Evolutionary conservation across 2,329 filamentous ascomycete species (phyloP), one percentile per base, ranked within the genome.

Genomic region (Claviceps sp.): DNA sequence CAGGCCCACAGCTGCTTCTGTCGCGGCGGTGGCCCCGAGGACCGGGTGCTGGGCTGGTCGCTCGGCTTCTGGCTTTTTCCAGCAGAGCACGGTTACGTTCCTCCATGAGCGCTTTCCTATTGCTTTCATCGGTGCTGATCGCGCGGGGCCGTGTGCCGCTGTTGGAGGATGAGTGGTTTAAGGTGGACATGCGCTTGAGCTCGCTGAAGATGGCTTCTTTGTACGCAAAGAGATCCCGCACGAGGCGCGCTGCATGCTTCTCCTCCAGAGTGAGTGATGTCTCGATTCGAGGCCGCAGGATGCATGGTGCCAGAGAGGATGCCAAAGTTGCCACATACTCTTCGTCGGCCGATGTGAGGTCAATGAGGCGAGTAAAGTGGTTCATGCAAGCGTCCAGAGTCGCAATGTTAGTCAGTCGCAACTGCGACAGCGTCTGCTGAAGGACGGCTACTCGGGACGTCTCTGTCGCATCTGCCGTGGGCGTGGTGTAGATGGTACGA

Each of bases 361-460:
- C 93, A 64, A 98, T 94, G 55, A 98, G 75, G 55, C 93, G 87
- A 41, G 91, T 96, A 67, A 98, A 97, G 70, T 98, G 93, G 58
- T 95, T 97, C 77, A 94, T 95, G 65, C 95, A 87, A 42, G 93
- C 93, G 68, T 98, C 93, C 54, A 98, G 81, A n/a, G 93, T 97
- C 47, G 93, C 93, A 67, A 98, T 98, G 67, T 98, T 98, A 57
- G 93, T 89, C 52, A 98, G 82, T 55, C 91, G 86, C 52, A 98
- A 80, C 67, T 97, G 90, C 41, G 90, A 91, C 52, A 98, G 83
- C 0, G 93, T 97, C 61, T 93, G 95, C 68, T 98, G 93, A 38
- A 98, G 80, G 55, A 97, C 89, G 51, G 89, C 85, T 57, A 98
- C 79, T 50, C 93, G 86, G 13, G 87, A 83, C 50, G 82, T 77